Evolutionary conservation across 208 protist genomes (phyloP).

Genomic region (Leishmania braziliensis): DNA sequence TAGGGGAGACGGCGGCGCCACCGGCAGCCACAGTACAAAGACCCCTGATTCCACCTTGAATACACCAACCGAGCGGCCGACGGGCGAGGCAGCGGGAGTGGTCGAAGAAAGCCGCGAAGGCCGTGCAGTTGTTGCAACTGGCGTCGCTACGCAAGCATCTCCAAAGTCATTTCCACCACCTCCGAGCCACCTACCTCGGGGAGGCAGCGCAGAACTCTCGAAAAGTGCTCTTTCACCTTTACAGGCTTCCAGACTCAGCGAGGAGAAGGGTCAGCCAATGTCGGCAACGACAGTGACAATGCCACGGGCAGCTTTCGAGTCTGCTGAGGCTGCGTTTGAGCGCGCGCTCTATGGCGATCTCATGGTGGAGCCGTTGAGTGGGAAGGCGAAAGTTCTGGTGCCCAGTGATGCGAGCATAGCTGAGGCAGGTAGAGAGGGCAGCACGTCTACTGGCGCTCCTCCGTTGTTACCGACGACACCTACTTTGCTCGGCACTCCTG

Average conservation of each 20-base stretch:
- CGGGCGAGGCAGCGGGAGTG: not conserved
- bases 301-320: not conserved
- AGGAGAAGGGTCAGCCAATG: not conserved
- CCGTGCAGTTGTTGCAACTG: not conserved
- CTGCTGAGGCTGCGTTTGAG: constrained; percentile 25
- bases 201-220: not conserved
- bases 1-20: not conserved
- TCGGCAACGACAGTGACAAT: not conserved
- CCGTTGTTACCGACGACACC: not conserved
- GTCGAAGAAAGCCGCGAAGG: not conserved
- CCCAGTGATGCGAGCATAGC: not conserved
- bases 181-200: not conserved
- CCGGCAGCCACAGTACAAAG: not conserved
- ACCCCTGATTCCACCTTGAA: not conserved
- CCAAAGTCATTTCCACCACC: not conserved
- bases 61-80: not conserved
- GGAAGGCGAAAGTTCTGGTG: not conserved
- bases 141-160: not conserved
- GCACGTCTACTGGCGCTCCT: not conserved
- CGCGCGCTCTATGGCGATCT: constrained; percentile 9
- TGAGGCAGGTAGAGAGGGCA: not conserved
- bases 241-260: not conserved
- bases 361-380: not conserved
- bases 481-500: not conserved
- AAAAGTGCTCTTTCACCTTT: not conserved